A percentile compares a stretch with the other conserved stretches of the same genome.
These are phyloP conservation scores for Beauveria rudraprayagi DNA, from an alignment of 2,329 filamentous ascomycete species.

Conservation along the genomic window DNA sequence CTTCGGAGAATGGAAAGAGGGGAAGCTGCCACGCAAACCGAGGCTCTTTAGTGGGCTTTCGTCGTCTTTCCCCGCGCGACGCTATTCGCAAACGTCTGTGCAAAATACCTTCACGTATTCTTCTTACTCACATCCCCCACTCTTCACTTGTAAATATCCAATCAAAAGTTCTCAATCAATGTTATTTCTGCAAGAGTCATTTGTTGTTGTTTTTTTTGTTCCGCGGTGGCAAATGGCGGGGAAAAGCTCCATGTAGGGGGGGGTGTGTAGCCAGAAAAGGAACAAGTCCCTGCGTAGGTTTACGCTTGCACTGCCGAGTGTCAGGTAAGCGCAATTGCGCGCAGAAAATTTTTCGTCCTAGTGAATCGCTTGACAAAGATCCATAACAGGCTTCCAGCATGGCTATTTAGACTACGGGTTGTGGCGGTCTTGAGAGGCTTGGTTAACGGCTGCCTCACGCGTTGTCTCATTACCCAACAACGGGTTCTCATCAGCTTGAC, in stretches of 20 bases:
- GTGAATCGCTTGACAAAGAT: not conserved
- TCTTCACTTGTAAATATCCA: not conserved
- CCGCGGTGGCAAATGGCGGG: not conserved
- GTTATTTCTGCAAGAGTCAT: not conserved
- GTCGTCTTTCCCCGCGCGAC: not conserved
- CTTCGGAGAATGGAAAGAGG: slow-evolving; percentile 2
- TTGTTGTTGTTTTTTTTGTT: not conserved
- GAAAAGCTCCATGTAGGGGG: not conserved
- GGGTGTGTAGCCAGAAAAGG: not conserved
- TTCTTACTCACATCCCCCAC: not conserved
- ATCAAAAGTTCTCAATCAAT: not conserved
- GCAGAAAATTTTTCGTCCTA: not conserved
- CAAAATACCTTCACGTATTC: not conserved
- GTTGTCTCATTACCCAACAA: no score
- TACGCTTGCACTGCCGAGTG: not conserved
- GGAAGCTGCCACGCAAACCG: slow-evolving; percentile 1
- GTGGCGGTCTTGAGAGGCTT: not conserved
- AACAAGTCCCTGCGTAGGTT: slow-evolving; percentile 6
- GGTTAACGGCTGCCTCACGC: not conserved
- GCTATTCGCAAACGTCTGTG: slow-evolving; percentile 1
- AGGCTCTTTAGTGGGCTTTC: not conserved
- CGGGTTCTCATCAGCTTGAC: no score
- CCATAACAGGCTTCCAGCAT: not conserved
- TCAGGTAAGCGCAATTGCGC: not conserved
- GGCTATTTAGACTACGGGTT: not conserved